Conservation (phyloP, 495 filamentous ascomycete genomes). For the Peziza echinospora region DNA sequence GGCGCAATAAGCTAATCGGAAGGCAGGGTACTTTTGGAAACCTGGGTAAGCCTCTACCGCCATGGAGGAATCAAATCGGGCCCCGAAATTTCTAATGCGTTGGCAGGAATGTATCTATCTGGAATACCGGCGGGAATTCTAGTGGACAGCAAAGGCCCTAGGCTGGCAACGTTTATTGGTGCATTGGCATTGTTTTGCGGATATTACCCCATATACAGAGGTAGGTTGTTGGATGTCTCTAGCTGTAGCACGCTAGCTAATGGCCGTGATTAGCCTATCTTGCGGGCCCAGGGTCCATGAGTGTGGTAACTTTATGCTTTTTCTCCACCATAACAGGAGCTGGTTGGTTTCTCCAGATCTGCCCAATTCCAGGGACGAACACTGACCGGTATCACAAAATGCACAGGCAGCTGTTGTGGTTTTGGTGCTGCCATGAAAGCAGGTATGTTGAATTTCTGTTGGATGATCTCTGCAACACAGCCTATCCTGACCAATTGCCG, state of each 20-base stretch:
- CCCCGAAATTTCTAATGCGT: too few relatives aligned
- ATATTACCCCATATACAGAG: slow-evolving; percentile 57
- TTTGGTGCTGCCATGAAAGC: slow-evolving; percentile 74
- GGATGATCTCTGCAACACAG: too few relatives aligned
- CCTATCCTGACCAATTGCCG: too few relatives aligned
- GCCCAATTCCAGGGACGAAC: neutral
- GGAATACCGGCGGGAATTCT: slow-evolving; percentile 67
- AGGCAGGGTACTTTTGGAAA: slow-evolving; percentile 66
- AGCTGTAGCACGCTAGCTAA: neutral
- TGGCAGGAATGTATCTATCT: slow-evolving; percentile 15
- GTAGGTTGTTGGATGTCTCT: slow-evolving; percentile 20
- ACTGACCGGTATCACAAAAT: neutral
- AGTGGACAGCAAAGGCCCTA: slow-evolving; percentile 63
- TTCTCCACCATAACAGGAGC: slow-evolving; percentile 68
- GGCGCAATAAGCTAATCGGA: neutral
- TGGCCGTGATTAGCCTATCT: slow-evolving; percentile 21
- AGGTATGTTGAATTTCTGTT: slow-evolving; percentile 23
- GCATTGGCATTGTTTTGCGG: slow-evolving; percentile 46
- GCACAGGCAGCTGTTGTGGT: slow-evolving; percentile 47
- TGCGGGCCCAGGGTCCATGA: slow-evolving; percentile 39
- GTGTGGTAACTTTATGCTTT: slow-evolving; percentile 50
- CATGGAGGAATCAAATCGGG: too few relatives aligned
- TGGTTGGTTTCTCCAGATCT: too few relatives aligned
- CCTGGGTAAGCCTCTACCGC: slow-evolving; percentile 34
- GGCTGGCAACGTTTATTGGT: slow-evolving; percentile 53